These are phyloP conservation scores for Phaeosphaeriaceae sp. DNA, from an alignment of 2,329 filamentous ascomycete species.

Conservation along the genomic window DNA sequence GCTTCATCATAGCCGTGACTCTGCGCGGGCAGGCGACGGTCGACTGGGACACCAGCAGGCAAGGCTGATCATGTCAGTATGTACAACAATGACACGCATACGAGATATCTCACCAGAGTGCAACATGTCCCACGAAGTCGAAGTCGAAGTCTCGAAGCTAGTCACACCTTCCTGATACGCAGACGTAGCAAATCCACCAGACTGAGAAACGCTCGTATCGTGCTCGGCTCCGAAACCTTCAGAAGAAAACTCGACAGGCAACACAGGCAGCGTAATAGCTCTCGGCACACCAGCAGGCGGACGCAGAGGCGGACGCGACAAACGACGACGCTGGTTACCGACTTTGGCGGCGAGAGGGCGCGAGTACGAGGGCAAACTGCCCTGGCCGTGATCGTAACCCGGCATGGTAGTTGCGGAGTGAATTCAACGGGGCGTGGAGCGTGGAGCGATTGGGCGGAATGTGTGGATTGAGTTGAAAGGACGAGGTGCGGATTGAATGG, in stretches of 20 bases:
- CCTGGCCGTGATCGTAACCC: too few species aligned
- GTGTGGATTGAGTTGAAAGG: not conserved
- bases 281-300: conserved; percentile 15
- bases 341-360: conserved; percentile 14
- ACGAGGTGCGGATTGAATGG: not conserved
- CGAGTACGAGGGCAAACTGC: not conserved
- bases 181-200: too few species aligned
- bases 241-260: conserved; percentile 10
- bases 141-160: conserved; percentile 2
- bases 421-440: not conserved
- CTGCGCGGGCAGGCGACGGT: not conserved
- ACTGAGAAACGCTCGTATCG: conserved; percentile 2
- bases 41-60: conserved; percentile 5
- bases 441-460: not conserved
- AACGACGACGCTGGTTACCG: conserved; percentile 26
- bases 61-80: conserved; percentile 1
- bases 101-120: too few species aligned
- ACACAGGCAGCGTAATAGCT: conserved; percentile 21
- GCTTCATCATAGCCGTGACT: not conserved
- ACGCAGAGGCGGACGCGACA: conserved; percentile 17
- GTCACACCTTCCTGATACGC: conserved; percentile 6
- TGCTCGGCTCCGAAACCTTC: conserved; percentile 1
- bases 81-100: not conserved
- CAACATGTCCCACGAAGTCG: too few species aligned
- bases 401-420: not conserved